Base-by-base conservation (phyloP, 2,329 filamentous ascomycete species). In the Aspergillus sp. region DNA sequence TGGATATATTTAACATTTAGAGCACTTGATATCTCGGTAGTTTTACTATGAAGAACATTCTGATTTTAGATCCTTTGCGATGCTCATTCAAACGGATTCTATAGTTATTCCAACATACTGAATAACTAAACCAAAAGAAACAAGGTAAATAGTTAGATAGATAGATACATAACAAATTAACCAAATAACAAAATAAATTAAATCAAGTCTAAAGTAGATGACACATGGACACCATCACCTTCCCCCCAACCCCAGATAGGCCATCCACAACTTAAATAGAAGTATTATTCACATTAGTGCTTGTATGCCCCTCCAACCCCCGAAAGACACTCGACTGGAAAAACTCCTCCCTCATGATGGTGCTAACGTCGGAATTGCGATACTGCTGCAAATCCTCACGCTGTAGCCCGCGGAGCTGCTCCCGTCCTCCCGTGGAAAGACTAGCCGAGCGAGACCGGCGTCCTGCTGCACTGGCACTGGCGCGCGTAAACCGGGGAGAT, bases 361-460 rank as follows among this genome's bases (percentile, higher is more conserved):
- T 56, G 56, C 71, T 74, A 17, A 75, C 64, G 58, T 75, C 73
- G n/a, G 72, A 73, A 52, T 74, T 74, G 40, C 72, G 71, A 58
- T 75, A 75, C 51, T 65, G 72, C 40, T 65, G 64, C 46, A 71
- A 55, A 15, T 74, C 71, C 55, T 74, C 72, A 19, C 72, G 69
- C 11, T 69, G 65, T 4, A 75, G 60, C 15, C 72, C 70, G 23
- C 67, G 70, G 19, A 71, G 55, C 49, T 72, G 69, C 48, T 73
- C 70, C 11, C 69, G 59, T 7, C 68, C 70, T 3, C 56, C 60
- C 1, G 66, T 69, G 7, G 71, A 73, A 14, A 70, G 47, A 6
- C 67, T 68, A 17, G 60, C 63, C 14, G 62, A 40, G 12, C 63
- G 54, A 39, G 52, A 54, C 14, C 52, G 57, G 21, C 37, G 11